A percentile compares a stretch with the other conserved stretches of the same genome.
Conservation (phyloP, 2,329 filamentous ascomycete genomes). For the Colletotrichum graminicola region DNA sequence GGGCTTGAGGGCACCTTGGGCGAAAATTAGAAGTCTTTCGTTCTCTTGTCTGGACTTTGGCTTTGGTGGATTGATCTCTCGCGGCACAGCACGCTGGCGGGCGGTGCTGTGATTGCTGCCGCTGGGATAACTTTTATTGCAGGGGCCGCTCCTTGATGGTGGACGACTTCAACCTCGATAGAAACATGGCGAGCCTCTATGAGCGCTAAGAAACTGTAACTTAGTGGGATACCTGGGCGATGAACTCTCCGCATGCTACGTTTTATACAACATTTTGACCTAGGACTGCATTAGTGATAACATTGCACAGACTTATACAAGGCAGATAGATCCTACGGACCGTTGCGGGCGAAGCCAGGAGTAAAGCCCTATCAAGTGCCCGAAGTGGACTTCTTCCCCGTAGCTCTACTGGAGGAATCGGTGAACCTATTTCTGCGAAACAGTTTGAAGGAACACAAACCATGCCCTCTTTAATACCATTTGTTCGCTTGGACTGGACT, state of each 20-base stretch:
- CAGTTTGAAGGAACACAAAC: not conserved
- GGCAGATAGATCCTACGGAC: too few species aligned
- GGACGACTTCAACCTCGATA: not conserved
- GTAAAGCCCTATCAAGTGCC: not conserved
- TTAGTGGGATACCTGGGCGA: not conserved
- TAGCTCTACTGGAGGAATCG: not conserved
- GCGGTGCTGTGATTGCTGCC: not conserved
- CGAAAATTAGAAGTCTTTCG: not conserved
- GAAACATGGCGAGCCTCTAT: not conserved
- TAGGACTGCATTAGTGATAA: not conserved
- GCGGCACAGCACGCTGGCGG: too few species aligned
- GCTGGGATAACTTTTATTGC: not conserved
- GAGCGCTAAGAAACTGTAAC: not conserved
- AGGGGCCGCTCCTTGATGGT: not conserved
- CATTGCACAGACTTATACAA: not conserved
- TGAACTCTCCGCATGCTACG: not conserved
- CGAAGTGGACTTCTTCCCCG: not conserved
- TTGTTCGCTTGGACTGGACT: not conserved
- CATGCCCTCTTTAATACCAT: not conserved
- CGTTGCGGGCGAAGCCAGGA: not conserved
- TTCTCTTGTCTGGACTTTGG: conserved; percentile 1
- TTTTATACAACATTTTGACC: not conserved
- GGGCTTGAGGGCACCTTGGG: not conserved
- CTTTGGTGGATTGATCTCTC: not conserved
- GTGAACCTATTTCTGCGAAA: not conserved